Conservation (phyloP, 257 asterid genomes). For the Solanum bulbocastanum region DNA sequence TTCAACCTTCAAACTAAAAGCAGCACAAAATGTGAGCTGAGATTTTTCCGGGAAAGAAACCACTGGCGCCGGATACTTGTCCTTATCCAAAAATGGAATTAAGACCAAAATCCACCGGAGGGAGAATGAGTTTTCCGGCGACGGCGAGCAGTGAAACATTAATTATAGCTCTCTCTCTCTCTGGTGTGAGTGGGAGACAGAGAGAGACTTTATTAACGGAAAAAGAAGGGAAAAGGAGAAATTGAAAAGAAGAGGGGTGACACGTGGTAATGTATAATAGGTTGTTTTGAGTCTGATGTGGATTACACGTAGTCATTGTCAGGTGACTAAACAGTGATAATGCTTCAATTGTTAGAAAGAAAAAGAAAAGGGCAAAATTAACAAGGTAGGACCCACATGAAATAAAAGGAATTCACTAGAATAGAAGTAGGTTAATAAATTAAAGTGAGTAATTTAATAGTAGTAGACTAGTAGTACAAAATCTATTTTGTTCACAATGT, state of each 20-base stretch:
- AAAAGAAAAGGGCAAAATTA: not conserved
- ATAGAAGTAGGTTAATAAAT: not conserved
- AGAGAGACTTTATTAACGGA: constrained; percentile 1
- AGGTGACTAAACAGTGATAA: not conserved
- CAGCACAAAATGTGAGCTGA: not conserved
- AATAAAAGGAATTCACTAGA: not conserved
- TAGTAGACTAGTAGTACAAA: not conserved
- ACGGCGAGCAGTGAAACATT: constrained; percentile 25
- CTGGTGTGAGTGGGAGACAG: constrained; percentile 3
- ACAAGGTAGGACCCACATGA: not conserved
- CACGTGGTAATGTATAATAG: not conserved
- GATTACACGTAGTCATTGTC: constrained; percentile 6
- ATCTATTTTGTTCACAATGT: not conserved
- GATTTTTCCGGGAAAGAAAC: constrained; percentile 3
- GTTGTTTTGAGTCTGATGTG: constrained; percentile 8
- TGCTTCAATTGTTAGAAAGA: not conserved
- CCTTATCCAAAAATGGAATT: not conserved
- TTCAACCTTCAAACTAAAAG: constrained; percentile 15
- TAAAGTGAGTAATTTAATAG: not conserved
- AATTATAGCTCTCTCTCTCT: constrained; percentile 20
- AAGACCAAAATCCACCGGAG: constrained; percentile 4
- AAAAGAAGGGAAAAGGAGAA: not conserved
- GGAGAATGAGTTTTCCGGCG: constrained; percentile 24
- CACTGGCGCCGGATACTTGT: not conserved
- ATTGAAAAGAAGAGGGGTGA: not conserved